Evolutionary conservation across 1,284 basidiomycete genomes (phyloP), one percentile per base, ranked within the genome.

Genomic region (Trametes pubescens): DNA sequence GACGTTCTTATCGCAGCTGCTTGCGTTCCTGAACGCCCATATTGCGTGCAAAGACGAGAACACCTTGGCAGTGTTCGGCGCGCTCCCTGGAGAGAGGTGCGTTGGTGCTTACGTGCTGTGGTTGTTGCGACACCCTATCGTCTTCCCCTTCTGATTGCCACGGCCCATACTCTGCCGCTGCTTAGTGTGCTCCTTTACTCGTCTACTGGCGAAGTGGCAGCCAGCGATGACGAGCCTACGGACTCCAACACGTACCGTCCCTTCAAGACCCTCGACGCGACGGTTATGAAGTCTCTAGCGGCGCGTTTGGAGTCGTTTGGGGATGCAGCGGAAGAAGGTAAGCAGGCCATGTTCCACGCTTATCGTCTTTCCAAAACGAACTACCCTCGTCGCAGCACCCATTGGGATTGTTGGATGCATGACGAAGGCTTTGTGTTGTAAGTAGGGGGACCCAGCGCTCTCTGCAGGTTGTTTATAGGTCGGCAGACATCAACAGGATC

Each of bases 11-110:
- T 86, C 90, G 0, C 91, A 94, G 69, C 82, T 98, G 14, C 86
- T 98, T 64, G 91, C 94, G 24, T 98, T 98, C 72, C 81, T 97
- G 70, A 99, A 99, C 72, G 88, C 95, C 0, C 96, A 99, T 78
- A 86, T 97, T 63, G 95, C 96, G 0, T 86, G 90, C 70, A 88
- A 92, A 67, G 92, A 96, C 80, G 95, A 96, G 72, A 99, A 99
- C 75, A 89, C 92, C 7, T 82, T 99, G 18, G 93, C 95, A 4
- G 91, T 99, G 49, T 98, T 96, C 75, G 96, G 90, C 8, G 95
- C 95, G 7, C 84, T 94, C 62, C 91, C 92, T 3, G 89, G 89
- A 6, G 91, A 92, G 74, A 93, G 89, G 89, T 91, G 65, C 68
- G 84, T 80, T 59, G 71, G 29, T 47, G 51, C 47, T 40, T 32